Conservation (phyloP, 1,284 basidiomycete species). For the Grifola frondosa region DNA sequence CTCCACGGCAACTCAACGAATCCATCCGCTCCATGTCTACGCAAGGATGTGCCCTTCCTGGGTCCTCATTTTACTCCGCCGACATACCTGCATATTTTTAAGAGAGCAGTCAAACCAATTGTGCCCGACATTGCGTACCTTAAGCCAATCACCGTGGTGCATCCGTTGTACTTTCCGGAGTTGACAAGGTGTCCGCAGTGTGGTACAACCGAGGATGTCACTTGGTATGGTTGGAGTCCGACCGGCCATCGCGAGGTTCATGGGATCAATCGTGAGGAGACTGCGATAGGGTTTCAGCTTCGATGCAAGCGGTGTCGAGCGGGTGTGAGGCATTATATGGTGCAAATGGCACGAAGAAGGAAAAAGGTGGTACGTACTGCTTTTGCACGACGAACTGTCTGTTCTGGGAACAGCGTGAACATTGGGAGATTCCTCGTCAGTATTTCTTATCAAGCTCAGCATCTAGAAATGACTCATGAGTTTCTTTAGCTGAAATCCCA, state of each 20-base stretch:
- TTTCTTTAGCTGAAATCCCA: background rate
- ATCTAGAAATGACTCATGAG: background rate
- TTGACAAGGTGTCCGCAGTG: conserved; percentile 14
- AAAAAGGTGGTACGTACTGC: conserved; percentile 2
- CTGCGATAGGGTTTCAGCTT: conserved; percentile 16
- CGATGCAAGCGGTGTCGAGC: conserved; percentile 16
- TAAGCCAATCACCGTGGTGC: conserved; percentile 15
- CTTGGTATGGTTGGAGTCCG: conserved; percentile 13
- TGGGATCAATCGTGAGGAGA: conserved; percentile 14
- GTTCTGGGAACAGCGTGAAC: conserved; percentile 13
- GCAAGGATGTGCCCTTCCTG: background rate
- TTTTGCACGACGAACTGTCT: conserved; percentile 10
- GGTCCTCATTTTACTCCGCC: background rate
- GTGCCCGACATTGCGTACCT: conserved; percentile 12
- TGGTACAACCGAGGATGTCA: background rate
- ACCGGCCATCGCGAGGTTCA: conserved; percentile 16
- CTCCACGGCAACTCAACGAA: conserved; percentile 12
- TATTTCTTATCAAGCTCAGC: background rate
- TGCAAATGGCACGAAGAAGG: conserved; percentile 6
- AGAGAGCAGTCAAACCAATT: background rate
- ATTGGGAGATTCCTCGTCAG: conserved; percentile 11
- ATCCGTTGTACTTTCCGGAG: conserved; percentile 19
- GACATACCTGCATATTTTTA: background rate
- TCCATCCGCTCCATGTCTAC: too few species aligned
- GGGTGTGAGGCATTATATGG: too few species aligned